Evolutionary conservation across 2,329 filamentous ascomycete genomes (phyloP), one percentile per base, ranked within the genome.

Genomic region (Calonectria fujianensis): DNA sequence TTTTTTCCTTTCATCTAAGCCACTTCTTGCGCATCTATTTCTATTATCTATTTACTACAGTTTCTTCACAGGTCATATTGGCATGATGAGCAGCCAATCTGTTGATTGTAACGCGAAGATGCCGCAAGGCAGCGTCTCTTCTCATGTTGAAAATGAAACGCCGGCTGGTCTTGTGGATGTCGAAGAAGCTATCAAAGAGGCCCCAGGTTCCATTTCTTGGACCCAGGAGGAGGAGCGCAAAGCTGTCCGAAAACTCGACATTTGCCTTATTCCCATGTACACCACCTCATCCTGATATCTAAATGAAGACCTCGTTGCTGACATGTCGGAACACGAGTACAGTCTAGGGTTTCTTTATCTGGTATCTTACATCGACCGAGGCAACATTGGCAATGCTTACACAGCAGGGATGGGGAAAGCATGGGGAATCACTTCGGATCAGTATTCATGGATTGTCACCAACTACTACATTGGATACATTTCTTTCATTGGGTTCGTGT

Each of bases 361-460:
- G 6, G 71, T 73, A 6, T 73, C 71, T 27, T 73, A 73, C 14
- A 70, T 73, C 31, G 71, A 73, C 31, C 66, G 71, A 6, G 71
- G 66, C 18, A 73, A 73, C n/a, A 73, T 73, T 39, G 66, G 71
- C 32, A 73, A 73, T 20, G 71, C 57, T 7, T 73, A 73, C 14
- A 73, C 71, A 1, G 71, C 71, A 9, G 71, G 71, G 9, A 73
- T 73, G 71, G 71, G 66, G 1, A 24, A 50, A 14, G 48, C 16
- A 8, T 73, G 71, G 66, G 71, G 71, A 16, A 73, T 73, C 39
- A 70, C 71, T 2, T 73, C 45, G 1, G 18, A 50, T 29, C 52
- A 69, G 14, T 69, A 69, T 35, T 69, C 67, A 6, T 31, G 13
- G 67, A 69, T 69, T 50, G 52, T 69, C 9, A 69, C 67, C 24